A percentile compares a stretch with the other conserved stretches of the same genome.
These are phyloP conservation scores for Entomortierella chlamydospora DNA, from an alignment of 192 early-diverging fungal species.

Conservation along the genomic window DNA sequence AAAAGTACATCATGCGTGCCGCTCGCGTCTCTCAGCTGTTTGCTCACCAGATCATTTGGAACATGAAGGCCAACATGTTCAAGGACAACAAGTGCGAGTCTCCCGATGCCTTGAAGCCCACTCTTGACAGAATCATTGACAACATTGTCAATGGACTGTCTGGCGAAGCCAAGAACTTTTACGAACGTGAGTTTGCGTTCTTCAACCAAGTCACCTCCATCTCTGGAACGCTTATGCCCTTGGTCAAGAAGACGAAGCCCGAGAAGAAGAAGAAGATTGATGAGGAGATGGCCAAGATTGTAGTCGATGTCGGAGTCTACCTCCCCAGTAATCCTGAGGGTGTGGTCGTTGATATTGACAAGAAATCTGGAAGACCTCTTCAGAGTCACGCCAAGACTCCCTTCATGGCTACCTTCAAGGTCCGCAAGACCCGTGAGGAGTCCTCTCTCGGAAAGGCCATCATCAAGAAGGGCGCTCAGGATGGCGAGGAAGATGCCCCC, in stretches of 20 bases:
- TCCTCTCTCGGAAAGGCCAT: constrained; percentile 65
- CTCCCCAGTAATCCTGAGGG: constrained; percentile 97
- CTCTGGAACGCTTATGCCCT: constrained; percentile 96
- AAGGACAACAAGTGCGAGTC: constrained; percentile 52
- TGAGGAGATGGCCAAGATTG: constrained; percentile 95
- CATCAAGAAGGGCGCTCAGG: constrained; percentile 33
- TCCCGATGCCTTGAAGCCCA: constrained; percentile 90
- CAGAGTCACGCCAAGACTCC: constrained; percentile 99
- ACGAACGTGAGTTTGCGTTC: constrained; percentile 96
- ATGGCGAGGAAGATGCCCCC: constrained; percentile 31
- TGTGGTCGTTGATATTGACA: constrained; percentile 93
- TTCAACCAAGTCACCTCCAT: constrained; percentile 96
- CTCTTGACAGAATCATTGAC: constrained; percentile 88
- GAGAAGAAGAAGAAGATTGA: constrained; percentile 99
- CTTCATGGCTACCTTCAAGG: constrained; percentile 98
- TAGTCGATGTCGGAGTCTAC: constrained; percentile 96
- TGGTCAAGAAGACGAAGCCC: constrained; percentile 86
- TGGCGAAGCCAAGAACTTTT: constrained; percentile 89
- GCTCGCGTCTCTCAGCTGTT: constrained; percentile 95
- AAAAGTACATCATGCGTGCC: constrained; percentile 92
- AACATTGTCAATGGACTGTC: constrained; percentile 83
- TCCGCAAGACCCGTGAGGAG: constrained; percentile 69
- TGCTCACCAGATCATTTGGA: constrained; percentile 99
- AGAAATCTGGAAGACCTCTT: constrained; percentile 91
- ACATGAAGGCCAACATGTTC: constrained; percentile 97